These are phyloP conservation scores for Talaromyces sp. DNA, from an alignment of 2,329 filamentous ascomycete genomes.

Conservation along the genomic window DNA sequence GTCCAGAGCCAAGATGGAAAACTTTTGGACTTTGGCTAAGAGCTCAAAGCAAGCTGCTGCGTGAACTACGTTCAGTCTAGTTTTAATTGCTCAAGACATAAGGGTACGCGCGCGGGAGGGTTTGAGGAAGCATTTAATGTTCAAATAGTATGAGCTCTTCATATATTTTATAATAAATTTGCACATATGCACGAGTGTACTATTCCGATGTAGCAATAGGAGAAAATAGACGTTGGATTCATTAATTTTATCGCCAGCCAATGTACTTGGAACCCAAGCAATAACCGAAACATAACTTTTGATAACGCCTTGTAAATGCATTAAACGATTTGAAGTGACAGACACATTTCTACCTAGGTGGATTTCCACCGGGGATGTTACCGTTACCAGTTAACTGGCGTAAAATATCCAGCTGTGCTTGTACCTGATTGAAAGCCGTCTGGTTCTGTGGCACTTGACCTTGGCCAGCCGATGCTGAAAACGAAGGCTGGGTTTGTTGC, in stretches of 20 bases:
- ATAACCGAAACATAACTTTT: neutral
- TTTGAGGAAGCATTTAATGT: neutral
- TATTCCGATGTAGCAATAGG: neutral
- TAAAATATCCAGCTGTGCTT: slow-evolving; percentile 37
- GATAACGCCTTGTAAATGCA: slow-evolving; percentile 4
- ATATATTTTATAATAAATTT: neutral
- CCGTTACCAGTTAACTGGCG: slow-evolving; percentile 31
- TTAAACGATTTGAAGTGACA: neutral
- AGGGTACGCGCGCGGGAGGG: no score
- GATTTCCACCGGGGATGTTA: slow-evolving; percentile 4
- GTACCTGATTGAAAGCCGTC: slow-evolving; percentile 35
- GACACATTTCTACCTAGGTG: neutral
- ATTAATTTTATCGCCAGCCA: neutral
- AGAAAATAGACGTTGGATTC: neutral
- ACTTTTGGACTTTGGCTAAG: slow-evolving; percentile 89
- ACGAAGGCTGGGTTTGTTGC: neutral
- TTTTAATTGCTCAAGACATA: no score
- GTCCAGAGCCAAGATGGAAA: slow-evolving; percentile 81
- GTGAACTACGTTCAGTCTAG: neutral
- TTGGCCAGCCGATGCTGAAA: neutral
- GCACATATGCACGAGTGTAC: neutral
- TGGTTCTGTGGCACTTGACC: slow-evolving; percentile 21
- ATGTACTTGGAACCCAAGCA: neutral
- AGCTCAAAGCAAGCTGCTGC: slow-evolving; percentile 39
- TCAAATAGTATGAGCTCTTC: neutral